Evolutionary conservation across 176 grass and related monocot species (phyloP).

Genomic region (Oryza coarctata): DNA sequence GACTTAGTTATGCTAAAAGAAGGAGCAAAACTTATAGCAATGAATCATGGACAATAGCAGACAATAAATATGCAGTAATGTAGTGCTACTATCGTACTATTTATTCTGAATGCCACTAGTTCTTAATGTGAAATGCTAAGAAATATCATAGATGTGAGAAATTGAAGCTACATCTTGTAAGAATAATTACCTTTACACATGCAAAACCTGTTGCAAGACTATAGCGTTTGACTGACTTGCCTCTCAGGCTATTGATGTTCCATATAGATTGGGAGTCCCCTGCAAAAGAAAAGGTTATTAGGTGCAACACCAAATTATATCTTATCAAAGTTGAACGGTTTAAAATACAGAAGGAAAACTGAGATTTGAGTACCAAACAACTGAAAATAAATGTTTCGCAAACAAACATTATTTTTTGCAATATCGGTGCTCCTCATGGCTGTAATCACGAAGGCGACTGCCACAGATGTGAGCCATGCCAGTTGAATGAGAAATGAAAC

Average conservation of each 20-base stretch:
- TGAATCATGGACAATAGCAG: neutral
- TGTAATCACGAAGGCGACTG: neutral
- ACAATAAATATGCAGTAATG: neutral
- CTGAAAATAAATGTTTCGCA: slow-evolving; percentile 5
- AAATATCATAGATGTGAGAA: neutral
- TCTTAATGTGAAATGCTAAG: neutral
- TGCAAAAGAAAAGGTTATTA: slow-evolving; percentile 49
- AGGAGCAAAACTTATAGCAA: neutral
- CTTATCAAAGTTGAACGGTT: neutral
- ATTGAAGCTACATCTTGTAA: neutral
- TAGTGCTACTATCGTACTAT: neutral
- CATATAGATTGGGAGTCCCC: slow-evolving; percentile 89
- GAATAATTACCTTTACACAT: slow-evolving; percentile 77
- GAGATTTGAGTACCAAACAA: slow-evolving; percentile 25
- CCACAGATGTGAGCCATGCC: neutral
- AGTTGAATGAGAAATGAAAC: neutral
- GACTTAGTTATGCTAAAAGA: neutral
- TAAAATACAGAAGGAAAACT: slow-evolving; percentile 20
- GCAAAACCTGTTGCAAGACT: slow-evolving; percentile 75
- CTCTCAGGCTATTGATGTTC: slow-evolving; percentile 82
- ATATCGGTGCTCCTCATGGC: neutral
- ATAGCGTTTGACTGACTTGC: slow-evolving; percentile 61
- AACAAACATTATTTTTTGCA: neutral
- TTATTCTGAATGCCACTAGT: neutral
- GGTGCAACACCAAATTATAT: neutral